Conservation (phyloP, 331 rosid genomes). For the Acacia pycnantha region DNA sequence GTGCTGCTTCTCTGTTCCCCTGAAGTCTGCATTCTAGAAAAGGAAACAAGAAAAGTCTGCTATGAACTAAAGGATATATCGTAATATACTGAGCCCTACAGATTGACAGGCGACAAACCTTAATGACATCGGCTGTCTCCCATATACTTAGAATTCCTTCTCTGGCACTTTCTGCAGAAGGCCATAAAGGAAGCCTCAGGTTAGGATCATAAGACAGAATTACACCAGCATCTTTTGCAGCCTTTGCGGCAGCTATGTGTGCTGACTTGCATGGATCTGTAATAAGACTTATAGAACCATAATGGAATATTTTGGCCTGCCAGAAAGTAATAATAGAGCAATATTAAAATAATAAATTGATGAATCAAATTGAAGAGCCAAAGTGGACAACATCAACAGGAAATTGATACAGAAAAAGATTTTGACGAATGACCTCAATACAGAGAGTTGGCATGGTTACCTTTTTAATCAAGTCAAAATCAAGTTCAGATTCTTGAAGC, state of each 20-base stretch:
- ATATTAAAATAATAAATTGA: conserved; percentile 16
- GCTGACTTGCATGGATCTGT: conserved; percentile 97
- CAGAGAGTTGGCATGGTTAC: conserved; percentile 33
- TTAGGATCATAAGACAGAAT: conserved; percentile 88
- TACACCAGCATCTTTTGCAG: conserved; percentile 90
- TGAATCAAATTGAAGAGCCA: neutral
- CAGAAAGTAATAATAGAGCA: conserved; percentile 29
- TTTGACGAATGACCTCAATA: neutral
- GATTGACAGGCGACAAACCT: conserved; percentile 45
- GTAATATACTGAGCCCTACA: conserved; percentile 12
- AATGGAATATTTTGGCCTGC: conserved; percentile 91
- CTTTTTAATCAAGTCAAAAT: conserved; percentile 71
- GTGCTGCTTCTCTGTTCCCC: conserved; percentile 5
- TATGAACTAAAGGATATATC: conserved; percentile 22
- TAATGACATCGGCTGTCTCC: conserved; percentile 88
- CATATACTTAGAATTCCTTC: conserved; percentile 95
- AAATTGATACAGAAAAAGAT: conserved; percentile 10
- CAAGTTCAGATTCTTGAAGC: conserved; percentile 79
- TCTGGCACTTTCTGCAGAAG: conserved; percentile 86
- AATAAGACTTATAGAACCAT: conserved; percentile 94
- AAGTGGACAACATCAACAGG: conserved; percentile 11
- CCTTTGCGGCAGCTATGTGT: conserved; percentile 90
- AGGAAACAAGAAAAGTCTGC: conserved; percentile 11
- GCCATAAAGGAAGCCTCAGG: conserved; percentile 96
- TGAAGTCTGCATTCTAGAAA: conserved; percentile 15